Evolutionary conservation across 2,329 filamentous ascomycete species (phyloP).

Genomic region (Bipolaris cookei): DNA sequence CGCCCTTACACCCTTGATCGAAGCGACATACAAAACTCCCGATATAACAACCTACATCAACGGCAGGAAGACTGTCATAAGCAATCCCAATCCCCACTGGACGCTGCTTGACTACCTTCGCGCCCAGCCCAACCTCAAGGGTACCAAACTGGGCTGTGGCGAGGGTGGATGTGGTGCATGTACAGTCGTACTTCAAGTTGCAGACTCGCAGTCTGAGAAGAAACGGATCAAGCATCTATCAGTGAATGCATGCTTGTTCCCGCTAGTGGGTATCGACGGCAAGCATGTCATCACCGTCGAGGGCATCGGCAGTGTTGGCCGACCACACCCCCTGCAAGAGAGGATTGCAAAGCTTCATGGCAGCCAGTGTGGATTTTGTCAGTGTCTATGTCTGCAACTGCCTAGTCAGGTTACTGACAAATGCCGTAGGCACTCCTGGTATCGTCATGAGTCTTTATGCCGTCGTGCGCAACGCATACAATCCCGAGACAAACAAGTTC

Average conservation of each 20-base stretch:
- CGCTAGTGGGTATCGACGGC: conserved; percentile 87
- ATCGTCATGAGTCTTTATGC: conserved; percentile 95
- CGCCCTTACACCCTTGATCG: conserved; percentile 69
- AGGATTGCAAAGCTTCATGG: conserved; percentile 88
- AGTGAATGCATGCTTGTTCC: conserved; percentile 92
- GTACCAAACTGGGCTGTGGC: conserved; percentile 93
- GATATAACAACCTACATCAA: conserved; percentile 85
- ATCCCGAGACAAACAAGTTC: conserved; percentile 45
- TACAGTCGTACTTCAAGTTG: conserved; percentile 68
- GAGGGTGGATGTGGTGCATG: conserved; percentile 96
- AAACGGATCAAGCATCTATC: conserved; percentile 91
- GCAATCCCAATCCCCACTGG: conserved; percentile 85
- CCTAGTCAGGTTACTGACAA: neutral
- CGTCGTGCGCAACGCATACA: conserved; percentile 72
- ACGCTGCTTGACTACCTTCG: conserved; percentile 91
- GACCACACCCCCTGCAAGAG: conserved; percentile 87
- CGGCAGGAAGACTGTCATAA: conserved; percentile 81
- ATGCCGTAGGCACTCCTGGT: conserved; percentile 69
- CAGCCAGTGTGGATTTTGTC: conserved; percentile 89
- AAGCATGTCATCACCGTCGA: conserved; percentile 98
- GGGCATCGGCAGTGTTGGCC: conserved; percentile 85
- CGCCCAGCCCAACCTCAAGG: conserved; percentile 80
- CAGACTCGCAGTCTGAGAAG: conserved; percentile 72
- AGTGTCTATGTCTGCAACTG: neutral
- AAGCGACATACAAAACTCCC: conserved; percentile 77